Base-by-base conservation (phyloP, 768 basidiomycete genomes). In the Pleurotus djamor region DNA sequence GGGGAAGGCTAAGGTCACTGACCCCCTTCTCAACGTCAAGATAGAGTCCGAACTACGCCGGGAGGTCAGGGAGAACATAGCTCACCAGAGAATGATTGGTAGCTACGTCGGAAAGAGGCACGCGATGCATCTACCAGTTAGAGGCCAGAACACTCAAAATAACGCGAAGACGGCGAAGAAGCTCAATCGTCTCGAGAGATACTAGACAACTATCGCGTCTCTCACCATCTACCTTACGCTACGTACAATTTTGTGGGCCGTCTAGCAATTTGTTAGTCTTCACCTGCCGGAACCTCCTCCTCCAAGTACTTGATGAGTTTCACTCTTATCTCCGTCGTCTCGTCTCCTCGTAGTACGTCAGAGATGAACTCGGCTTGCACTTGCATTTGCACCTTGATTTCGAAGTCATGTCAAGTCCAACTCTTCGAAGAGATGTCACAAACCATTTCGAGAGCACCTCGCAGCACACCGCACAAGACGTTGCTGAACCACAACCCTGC, bases 401-500 rank as follows among this genome's bases (percentile, higher is more conserved):
- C 36, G 10, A 49, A 64, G 67, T 63, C 7, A 16, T 55, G 36
- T 52, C 47, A 12, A 10, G 34, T n/a, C 37, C 48, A 35, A 13
- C n/a, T 59, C 52, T 28, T 28, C 16, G 38, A 47, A 32, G n/a
- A 45, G 36, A 17, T 32, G 50, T 50, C 17, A 72, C 82, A 61
- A 67, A 97, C 97, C 97, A 99, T 98, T 77, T 99, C 97, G 52
- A 99, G 71, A 37, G 95, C 86, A 3, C 97, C 97, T 55, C 96
- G 79, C 51, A 98, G 72, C 6, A 98, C 96, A 4, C 97, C 97
- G 67, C 95, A 96, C 1, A 97, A 77, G 45, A 98, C 89, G 72
- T 98, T 98, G 73, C 92, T 95, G 72, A 95, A 98, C 93, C 94
- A 97, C 37, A 99, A 74, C 1, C 94, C 96, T 14, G 94, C 94